Base-by-base conservation (phyloP, 2,329 filamentous ascomycete species). In the Metarhizium rileyi region DNA sequence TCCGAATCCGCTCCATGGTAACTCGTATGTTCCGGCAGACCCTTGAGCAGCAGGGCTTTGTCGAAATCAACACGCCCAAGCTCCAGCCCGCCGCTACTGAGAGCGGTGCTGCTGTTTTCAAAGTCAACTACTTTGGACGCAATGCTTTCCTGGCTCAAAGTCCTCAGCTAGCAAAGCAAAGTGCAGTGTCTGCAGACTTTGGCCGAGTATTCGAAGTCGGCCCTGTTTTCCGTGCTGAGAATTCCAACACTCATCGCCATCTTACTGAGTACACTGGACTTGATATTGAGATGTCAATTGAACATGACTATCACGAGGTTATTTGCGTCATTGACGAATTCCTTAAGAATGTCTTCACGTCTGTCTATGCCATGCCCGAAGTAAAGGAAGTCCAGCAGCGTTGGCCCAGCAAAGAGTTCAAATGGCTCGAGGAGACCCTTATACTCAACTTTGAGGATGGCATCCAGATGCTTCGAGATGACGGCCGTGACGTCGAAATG, bases 21-120 rank as follows among this genome's bases (percentile, higher is more conserved):
- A 84, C 86, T 58, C 85, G 85, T 58, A 75, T 86, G 25, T 96
- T 95, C 76, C 86, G 90, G 45, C 68, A 77, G 9, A 81, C 84
- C 2, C 77, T 96, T 1, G 86, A 91, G 56, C 74, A 77, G 2
- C 74, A 84, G 54, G 84, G 82, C 16, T 96, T 96, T 63, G 84
- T 95, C 52, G 90, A 96, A 67, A 95, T 96, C 52, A 89, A 95
- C 63, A 95, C 89, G 0, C 90, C 90, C 2, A 96, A 95, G 69
- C 73, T 96, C 41, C 89, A 95, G 71, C 87, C 88, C 2, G 84
- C 86, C 12, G 90, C 90, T 1, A 95, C 90, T 1, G 90, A 96
- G 66, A 95, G 87, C 44, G 90, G 90, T 44, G 84, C 90, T 14
- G 89, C 88, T 55, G 90, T 96, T 5, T 96, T 96, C 74, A 83